Evolutionary conservation across 140 eudicot genomes (phyloP).

Genomic region (Anethum foeniculum): DNA sequence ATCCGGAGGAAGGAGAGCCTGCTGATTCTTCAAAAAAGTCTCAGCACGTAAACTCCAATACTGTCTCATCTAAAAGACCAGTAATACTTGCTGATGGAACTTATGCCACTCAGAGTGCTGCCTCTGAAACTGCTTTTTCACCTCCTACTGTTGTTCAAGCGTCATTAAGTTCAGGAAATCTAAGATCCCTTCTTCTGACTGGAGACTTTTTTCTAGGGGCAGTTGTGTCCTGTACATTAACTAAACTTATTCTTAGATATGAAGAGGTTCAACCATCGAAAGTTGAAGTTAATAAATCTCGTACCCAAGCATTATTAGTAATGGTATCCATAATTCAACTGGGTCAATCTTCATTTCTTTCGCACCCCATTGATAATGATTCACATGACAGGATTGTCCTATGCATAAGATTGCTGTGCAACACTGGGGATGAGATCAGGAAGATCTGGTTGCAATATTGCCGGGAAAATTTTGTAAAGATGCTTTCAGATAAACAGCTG

Average conservation of each 20-base stretch:
- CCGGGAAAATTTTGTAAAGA: constrained; percentile 60
- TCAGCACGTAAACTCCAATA: constrained; percentile 35
- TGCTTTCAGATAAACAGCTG: constrained; percentile 58
- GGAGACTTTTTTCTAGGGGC: constrained; percentile 71
- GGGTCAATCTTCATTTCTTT: constrained; percentile 61
- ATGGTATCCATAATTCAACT: constrained; percentile 57
- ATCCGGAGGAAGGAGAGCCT: constrained; percentile 41
- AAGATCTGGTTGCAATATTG: constrained; percentile 49
- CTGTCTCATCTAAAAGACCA: constrained; percentile 50
- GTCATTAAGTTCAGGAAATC: constrained; percentile 36
- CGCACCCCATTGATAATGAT: constrained; percentile 70
- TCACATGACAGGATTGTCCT: constrained; percentile 29
- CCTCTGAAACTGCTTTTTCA: constrained; percentile 43
- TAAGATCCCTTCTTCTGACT: constrained; percentile 55
- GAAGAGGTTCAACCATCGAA: constrained; percentile 51
- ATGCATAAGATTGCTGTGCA: constrained; percentile 15
- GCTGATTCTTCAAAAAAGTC: constrained; percentile 35
- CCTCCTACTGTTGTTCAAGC: constrained; percentile 46
- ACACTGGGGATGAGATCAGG: too few species aligned
- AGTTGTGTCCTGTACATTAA: constrained; percentile 52
- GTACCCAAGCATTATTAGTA: constrained; percentile 37
- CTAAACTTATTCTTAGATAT: constrained; percentile 55
- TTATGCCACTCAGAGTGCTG: constrained; percentile 61
- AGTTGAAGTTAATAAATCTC: constrained; percentile 46
- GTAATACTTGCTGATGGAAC: constrained; percentile 60